A percentile compares a stretch with the other conserved stretches of the same genome.
phyloP scores from a whole-genome alignment of 768 basidiomycete species.

The Sarcodon sp. region DNA sequence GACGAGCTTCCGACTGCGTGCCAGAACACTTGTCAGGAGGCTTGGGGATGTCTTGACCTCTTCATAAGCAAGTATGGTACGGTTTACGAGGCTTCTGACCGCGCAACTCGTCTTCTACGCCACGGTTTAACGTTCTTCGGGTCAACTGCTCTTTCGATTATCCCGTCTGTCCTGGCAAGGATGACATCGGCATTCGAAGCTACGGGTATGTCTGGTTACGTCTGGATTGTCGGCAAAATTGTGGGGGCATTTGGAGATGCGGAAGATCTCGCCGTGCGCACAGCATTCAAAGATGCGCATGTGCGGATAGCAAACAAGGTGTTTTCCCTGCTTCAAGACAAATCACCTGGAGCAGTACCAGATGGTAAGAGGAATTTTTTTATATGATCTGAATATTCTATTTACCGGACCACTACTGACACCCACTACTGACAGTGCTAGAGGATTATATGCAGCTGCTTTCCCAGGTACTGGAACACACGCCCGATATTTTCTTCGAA shows the following conservation, averaged over 20 bases:
- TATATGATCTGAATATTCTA: neutral
- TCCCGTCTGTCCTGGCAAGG: slow-evolving; percentile 57
- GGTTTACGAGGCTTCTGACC: slow-evolving; percentile 68
- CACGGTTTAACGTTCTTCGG: slow-evolving; percentile 79
- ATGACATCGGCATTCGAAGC: slow-evolving; percentile 72
- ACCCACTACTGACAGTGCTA: slow-evolving; percentile 41
- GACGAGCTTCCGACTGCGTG: slow-evolving; percentile 75
- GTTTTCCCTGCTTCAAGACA: slow-evolving; percentile 50
- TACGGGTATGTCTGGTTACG: slow-evolving; percentile 73
- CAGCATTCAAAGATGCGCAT: slow-evolving; percentile 49
- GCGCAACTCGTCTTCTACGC: slow-evolving; percentile 72
- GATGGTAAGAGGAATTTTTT: slow-evolving; percentile 53
- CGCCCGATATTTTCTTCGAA: slow-evolving; percentile 69
- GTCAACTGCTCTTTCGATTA: slow-evolving; percentile 45
- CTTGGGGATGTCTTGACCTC: slow-evolving; percentile 73
- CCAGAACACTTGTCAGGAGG: slow-evolving; percentile 62
- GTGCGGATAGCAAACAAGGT: slow-evolving; percentile 69
- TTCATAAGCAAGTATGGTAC: slow-evolving; percentile 72
- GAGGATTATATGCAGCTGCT: slow-evolving; percentile 89
- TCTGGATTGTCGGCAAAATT: slow-evolving; percentile 91
- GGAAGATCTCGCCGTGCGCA: slow-evolving; percentile 39
- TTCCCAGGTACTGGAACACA: slow-evolving; percentile 47
- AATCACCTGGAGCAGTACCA: slow-evolving; percentile 63
- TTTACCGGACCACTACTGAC: neutral
- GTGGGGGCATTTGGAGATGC: slow-evolving; percentile 67